Conservation (phyloP, 257 asterid genomes). For the Plectranthus barbatus region DNA sequence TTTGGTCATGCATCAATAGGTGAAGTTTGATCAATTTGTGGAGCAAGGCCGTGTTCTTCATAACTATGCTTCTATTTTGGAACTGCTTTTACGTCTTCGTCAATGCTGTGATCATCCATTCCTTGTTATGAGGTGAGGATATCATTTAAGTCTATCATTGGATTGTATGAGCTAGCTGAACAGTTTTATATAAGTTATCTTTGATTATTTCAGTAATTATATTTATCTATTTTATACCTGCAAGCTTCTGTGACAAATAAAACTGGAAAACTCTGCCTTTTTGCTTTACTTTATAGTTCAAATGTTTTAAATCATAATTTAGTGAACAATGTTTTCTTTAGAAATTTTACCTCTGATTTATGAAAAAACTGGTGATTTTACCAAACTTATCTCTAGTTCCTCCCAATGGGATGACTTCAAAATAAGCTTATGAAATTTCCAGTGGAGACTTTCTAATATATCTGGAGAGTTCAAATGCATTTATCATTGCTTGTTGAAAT, state of each 20-base stretch:
- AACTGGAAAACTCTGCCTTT: not conserved
- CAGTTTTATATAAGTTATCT: not conserved
- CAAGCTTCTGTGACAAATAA: not conserved
- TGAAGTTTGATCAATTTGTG: slow-evolving; percentile 86
- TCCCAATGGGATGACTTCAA: not conserved
- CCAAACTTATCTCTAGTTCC: not conserved
- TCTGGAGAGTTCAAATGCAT: slow-evolving; percentile 5
- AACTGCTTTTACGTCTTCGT: slow-evolving; percentile 94
- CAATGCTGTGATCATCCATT: slow-evolving; percentile 99
- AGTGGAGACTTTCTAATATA: not conserved
- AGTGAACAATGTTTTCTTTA: not conserved
- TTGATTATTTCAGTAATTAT: not conserved
- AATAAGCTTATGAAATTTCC: not conserved
- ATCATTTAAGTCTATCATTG: not conserved
- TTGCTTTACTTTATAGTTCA: not conserved
- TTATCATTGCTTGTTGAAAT: not conserved
- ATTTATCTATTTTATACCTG: not conserved
- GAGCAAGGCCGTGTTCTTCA: slow-evolving; percentile 99
- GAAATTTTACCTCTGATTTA: not conserved
- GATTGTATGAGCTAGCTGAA: not conserved
- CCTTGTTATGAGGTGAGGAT: slow-evolving; percentile 85
- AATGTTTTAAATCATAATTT: not conserved
- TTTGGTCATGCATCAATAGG: slow-evolving; percentile 37
- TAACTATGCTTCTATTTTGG: slow-evolving; percentile 94
- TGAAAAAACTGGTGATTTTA: not conserved